Evolutionary conservation across 1,284 basidiomycete species (phyloP), one percentile per base, ranked within the genome.

Genomic region (Apiotrichum sp.): DNA sequence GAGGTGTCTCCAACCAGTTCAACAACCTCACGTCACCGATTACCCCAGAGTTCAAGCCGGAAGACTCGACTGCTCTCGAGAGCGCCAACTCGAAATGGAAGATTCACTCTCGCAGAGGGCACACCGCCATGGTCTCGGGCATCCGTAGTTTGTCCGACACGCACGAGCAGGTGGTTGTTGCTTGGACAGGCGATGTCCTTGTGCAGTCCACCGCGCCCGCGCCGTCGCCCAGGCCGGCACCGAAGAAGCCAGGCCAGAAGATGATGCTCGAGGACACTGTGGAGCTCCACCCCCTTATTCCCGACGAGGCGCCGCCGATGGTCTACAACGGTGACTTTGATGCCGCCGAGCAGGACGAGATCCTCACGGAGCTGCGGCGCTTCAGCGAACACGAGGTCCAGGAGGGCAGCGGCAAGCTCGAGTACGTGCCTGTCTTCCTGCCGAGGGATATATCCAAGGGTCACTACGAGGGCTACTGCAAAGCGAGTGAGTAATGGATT

Each of bases 381-480:
- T 81, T 83, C 35, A 81, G 81, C 62, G 83, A 85, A 62, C 80
- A 82, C 45, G 83, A 84, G 58, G 78, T 79, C 47, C 67, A 74
- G 31, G 65, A 71, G 47, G 58, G 71, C 29, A 81, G 82, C 58
- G 81, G 83, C 50, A 78, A 79, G 65, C 83, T 85, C 49, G 81
- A 78, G 48, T 96, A 92, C 68, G 83, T 92, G 13, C 92, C 93
- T 10, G 89, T 97, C 16, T 96, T 92, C 88, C 80, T 96, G 32
- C 88, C 93, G 62, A 88, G 92, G 70, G 86, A 86, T 73, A 83
- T 91, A 42, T 90, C 89, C 32, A 91, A 92, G 71, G 89, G 88
- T 0, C 92, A 96, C 75, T 97, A 97, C 72, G 91, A 93, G 66
- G 93, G 93, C 0, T 98, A 97, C 78, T 98, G 93, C 84, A 99